A percentile compares a stretch with the other conserved stretches of the same genome.
Conservation (phyloP, 176 grass and related monocot species). For the bread wheat (Triticum aestivum) region IWGSC_CS_RefSeq_v2.1 NC_057794.1:55550937-55551436, state of each 20-base stretch:
- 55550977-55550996: neutral
- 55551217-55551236: neutral
- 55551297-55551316: neutral
- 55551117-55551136: neutral
- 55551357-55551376: neutral
- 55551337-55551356: neutral
- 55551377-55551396: neutral
- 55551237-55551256: neutral
- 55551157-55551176: neutral
- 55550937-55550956: neutral
- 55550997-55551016: neutral
- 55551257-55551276: neutral
- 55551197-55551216: neutral
- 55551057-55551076: neutral
- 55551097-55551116: neutral
- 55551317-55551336: neutral
- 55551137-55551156: neutral
- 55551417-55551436: neutral
- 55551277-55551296: constrained; percentile 9
- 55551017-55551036: neutral
- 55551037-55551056: neutral
- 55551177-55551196: neutral
- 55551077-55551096: neutral
- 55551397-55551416: neutral
- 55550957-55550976: neutral